Base-by-base conservation (phyloP, 805 yeast genomes). In the Ogataea chonburiensis region DNA sequence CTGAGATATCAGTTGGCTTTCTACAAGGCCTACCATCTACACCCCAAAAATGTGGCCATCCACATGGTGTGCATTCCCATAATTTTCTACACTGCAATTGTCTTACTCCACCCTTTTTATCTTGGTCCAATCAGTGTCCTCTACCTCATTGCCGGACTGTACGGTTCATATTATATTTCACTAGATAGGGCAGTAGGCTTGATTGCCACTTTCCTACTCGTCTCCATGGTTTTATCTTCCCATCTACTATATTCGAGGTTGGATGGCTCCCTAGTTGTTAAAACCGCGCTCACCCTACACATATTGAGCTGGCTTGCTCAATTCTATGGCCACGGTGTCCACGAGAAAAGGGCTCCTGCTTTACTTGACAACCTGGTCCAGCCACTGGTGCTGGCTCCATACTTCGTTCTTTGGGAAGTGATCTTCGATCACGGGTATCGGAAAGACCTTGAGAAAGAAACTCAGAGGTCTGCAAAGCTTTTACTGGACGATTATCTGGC, bases 321-420 rank as follows among this genome's bases (percentile, higher is more conserved):
- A 53, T 88, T 91, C 58, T 68, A 81, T 32, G 96, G 97, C 4
- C 98, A 93, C 56, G 91, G 84, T 1, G 68, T 73, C 8, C 85
- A 78, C 53, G 98, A 91, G 55, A 71, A 70, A 42, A 69, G 86
- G 26, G 84, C 88, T 0, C 98, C 98, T 0, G 96, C 98, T 0
- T 61, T 91, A 34, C 58, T 86, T 25, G 96, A 89, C 52, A 89
- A 81, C 54, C 64, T 87, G 28, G 63, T 81, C 5, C 97, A 88
- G 55, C 93, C 97, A 4, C 58, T 91, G 13, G 87, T 91, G 0
- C 66, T 89, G 44, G 98, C 98, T 1, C 98, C 98, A 1, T 87
- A 76, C 53, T 89, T 91, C 56, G 95, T 88, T 4, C 65, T 80
- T 10, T 86, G 80, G 57, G 98, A 93, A 58, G 53, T 81, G 3